These are phyloP conservation scores for Flaveria ramosissima DNA, from an alignment of 129 eudicot species.

Conservation along the genomic window DNA sequence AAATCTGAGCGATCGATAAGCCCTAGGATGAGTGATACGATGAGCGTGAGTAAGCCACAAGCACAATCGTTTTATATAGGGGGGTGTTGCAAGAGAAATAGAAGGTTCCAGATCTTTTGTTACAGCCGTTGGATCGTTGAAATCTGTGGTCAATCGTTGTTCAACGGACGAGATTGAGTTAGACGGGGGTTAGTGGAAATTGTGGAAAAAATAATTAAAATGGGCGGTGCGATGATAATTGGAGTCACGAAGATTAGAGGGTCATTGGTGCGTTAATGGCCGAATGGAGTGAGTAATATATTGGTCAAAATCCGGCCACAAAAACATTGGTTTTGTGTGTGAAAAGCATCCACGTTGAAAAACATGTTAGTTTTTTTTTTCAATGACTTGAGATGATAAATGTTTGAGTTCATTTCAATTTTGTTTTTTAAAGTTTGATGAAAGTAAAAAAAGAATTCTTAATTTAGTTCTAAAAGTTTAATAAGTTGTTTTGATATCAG, in stretches of 20 bases:
- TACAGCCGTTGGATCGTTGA: slow-evolving; percentile 29
- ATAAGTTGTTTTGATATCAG: no score
- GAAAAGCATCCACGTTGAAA: not conserved
- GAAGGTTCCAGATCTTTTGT: slow-evolving; percentile 37
- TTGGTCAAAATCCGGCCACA: slow-evolving; percentile 34
- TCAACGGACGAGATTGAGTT: slow-evolving; percentile 35
- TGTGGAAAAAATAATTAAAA: slow-evolving; percentile 16
- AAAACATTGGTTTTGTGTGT: slow-evolving; percentile 10
- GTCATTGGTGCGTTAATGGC: not conserved
- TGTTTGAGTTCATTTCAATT: no score
- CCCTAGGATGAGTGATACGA: slow-evolving; percentile 32
- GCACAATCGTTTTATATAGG: slow-evolving; percentile 29
- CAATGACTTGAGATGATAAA: no score
- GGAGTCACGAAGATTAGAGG: no score
- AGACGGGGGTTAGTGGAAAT: slow-evolving; percentile 31
- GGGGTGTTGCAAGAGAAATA: slow-evolving; percentile 16
- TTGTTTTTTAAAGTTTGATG: no score
- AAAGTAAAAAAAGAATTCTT: no score
- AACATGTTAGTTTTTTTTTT: not conserved
- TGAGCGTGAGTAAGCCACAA: slow-evolving; percentile 41
- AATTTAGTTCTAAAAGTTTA: no score
- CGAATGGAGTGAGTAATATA: not conserved
- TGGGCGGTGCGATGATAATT: not conserved
- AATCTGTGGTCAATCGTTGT: slow-evolving; percentile 7
- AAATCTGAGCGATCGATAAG: slow-evolving; percentile 13